A percentile compares a stretch with the other conserved stretches of the same genome.
Evolutionary conservation across 495 filamentous ascomycete species (phyloP).

Genomic region (Podospora sp.): DNA sequence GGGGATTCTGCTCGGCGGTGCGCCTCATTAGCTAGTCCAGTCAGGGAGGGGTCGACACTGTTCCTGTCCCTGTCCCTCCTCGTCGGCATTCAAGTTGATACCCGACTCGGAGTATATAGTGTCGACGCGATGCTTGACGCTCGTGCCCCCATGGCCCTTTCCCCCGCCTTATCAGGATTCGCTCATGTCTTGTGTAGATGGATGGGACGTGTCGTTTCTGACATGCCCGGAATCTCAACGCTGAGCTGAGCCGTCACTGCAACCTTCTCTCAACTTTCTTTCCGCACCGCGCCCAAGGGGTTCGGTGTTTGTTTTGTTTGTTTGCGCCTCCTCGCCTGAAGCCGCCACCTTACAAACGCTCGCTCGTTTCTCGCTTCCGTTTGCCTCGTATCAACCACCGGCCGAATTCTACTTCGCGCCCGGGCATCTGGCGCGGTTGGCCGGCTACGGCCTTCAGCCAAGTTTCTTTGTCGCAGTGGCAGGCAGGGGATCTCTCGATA

Average conservation of each 20-base stretch:
- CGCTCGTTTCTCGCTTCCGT: neutral
- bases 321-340: constrained; percentile 9
- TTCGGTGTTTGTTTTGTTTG: constrained; percentile 20
- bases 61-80: no score
- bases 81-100: neutral
- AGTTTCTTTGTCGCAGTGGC: constrained; percentile 3
- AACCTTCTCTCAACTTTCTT: neutral
- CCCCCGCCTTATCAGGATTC: constrained; percentile 8
- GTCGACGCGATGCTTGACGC: constrained; percentile 24
- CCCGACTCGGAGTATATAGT: constrained; percentile 29
- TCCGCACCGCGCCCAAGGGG: neutral
- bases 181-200: constrained; percentile 1
- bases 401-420: neutral
- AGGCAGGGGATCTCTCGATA: constrained; percentile 7
- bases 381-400: neutral
- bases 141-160: constrained; percentile 25
- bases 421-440: neutral
- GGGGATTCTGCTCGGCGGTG: neutral
- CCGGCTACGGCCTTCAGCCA: neutral
- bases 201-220: constrained; percentile 22
- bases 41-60: no score
- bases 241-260: constrained; percentile 6
- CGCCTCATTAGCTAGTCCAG: constrained; percentile 1
- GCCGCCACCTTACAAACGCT: neutral
- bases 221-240: neutral